Conservation (phyloP, 768 basidiomycete genomes). For the Amanita pseudoporphyria region DNA sequence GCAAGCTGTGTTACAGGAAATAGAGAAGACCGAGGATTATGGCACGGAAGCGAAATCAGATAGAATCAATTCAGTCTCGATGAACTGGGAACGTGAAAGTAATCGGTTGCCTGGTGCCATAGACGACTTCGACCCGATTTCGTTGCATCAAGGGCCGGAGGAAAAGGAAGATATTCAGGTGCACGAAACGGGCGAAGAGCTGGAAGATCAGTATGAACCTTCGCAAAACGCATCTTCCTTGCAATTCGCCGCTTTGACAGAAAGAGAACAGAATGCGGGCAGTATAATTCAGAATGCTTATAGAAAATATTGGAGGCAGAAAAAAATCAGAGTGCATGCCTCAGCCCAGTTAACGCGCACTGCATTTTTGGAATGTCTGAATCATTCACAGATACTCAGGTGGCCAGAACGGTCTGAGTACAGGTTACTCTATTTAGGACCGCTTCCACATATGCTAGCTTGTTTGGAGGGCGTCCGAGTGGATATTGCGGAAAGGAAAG, state of each 20-base stretch:
- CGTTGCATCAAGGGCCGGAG: not conserved
- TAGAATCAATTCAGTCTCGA: not conserved
- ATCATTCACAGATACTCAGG: constrained; percentile 15
- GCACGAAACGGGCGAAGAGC: not conserved
- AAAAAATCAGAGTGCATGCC: not conserved
- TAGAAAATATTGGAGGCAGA: not conserved
- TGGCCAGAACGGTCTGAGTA: constrained; percentile 23
- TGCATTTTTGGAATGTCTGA: constrained; percentile 20
- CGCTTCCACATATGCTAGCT: constrained; percentile 30
- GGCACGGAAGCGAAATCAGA: not conserved
- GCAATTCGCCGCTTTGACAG: not conserved
- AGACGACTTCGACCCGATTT: not conserved
- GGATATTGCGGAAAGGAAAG: constrained; percentile 19
- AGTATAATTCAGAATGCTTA: not conserved
- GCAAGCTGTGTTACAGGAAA: not conserved
- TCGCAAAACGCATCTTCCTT: not conserved
- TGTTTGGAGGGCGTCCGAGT: constrained; percentile 27
- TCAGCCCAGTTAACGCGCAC: constrained; percentile 3
- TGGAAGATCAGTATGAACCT: not conserved
- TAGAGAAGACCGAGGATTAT: not conserved
- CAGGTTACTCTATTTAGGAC: constrained; percentile 25
- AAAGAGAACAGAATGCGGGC: not conserved
- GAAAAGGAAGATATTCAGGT: not conserved
- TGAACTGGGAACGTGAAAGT: not conserved
- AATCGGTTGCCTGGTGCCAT: not conserved